Evolutionary conservation across 2,329 filamentous ascomycete species (phyloP).

Genomic region (Fusarium keratoplasticum): DNA sequence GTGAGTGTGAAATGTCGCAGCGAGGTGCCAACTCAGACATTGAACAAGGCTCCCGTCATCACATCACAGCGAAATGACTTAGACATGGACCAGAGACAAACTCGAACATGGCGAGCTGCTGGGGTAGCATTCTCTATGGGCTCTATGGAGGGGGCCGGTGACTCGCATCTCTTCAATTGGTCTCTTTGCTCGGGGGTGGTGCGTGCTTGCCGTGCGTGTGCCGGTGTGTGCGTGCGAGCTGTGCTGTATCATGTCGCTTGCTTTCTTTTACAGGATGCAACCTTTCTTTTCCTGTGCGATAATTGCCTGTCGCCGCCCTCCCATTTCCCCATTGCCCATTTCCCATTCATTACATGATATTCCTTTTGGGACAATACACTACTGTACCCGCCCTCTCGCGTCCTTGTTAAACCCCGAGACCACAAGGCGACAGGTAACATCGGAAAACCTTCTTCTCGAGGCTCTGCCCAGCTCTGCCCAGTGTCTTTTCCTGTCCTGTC

Average conservation of each 20-base stretch:
- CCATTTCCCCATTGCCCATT: neutral
- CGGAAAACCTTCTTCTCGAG: neutral
- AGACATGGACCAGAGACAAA: neutral
- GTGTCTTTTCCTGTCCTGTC: neutral
- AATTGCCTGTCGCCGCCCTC: neutral
- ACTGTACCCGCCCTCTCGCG: neutral
- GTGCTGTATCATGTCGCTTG: conserved; percentile 10
- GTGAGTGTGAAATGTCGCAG: neutral
- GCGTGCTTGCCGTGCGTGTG: neutral
- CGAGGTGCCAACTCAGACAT: neutral
- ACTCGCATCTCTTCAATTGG: neutral
- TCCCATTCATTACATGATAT: neutral
- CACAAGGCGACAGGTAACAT: neutral
- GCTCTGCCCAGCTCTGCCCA: neutral
- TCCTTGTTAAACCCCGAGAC: conserved; percentile 14
- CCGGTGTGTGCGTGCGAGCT: neutral
- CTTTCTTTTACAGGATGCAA: conserved; percentile 13
- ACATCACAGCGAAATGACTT: neutral
- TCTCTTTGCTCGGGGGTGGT: neutral
- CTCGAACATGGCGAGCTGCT: conserved; percentile 2
- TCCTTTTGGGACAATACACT: neutral
- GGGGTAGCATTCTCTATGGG: neutral
- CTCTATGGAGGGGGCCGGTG: neutral
- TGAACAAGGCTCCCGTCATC: neutral
- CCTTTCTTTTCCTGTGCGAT: conserved; percentile 17